Evolutionary conservation across 2,329 filamentous ascomycete species (phyloP), one percentile per base, ranked within the genome.

Genomic region (Akanthomyces dipterigenus): DNA sequence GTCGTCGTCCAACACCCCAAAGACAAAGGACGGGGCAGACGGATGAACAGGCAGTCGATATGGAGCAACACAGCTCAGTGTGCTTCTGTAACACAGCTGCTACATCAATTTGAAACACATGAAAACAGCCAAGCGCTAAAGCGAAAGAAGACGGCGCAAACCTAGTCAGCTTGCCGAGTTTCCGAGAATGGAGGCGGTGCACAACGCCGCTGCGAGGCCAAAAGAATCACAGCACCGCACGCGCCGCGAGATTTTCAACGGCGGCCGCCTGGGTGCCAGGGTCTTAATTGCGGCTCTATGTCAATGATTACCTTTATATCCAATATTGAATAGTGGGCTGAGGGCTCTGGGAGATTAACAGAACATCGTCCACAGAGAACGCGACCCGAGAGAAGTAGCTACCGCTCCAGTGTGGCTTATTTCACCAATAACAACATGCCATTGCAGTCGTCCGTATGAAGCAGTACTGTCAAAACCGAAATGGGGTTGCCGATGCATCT

Each of bases 111-210:
- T 45, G 53, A 55, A 56, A 56, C 40, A 14, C 53, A 34, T 24
- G n/a, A 55, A 55, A 46, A 36, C 6, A 11, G n/a, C 12, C 24
- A 24, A 46, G 20, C n/a, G 43, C 43, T 11, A 46, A 20, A 46
- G n/a, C 43, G 12, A 46, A 20, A 24, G 11, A 2, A 12, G 7
- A 26, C 8, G 22, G 18, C 24, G 53, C 53, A 24, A 34, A 14
- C 43, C 43, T 22, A 24, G 38, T 34, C 45, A 50, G 20, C 40
- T 46, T 53, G 56, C 46, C 56, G 56, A n/a, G 14, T 22, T 51
- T 53, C 46, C 56, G 56, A 45, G 24, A 49, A 51, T 31, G 16
- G 36, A 36, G 56, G 56, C 48, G n/a, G 56, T 60, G 56, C 48
- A 59, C n/a, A 22, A 3, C 45, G 49, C 20, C 11, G 20, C 31